Base-by-base conservation (phyloP, 2,329 filamentous ascomycete genomes). In the Colletotrichum tabaci region DNA sequence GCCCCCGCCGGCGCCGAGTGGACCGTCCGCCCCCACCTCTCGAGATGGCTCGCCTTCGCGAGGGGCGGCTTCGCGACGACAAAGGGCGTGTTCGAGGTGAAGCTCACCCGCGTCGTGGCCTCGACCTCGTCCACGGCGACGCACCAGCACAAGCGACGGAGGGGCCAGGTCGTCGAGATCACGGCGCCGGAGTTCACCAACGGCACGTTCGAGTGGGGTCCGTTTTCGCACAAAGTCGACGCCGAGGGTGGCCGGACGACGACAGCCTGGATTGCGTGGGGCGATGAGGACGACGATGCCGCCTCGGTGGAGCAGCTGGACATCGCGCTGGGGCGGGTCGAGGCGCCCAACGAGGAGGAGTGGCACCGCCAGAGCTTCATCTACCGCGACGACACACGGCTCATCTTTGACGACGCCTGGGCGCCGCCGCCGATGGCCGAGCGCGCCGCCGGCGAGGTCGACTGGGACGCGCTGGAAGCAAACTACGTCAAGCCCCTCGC, bases 41-140 rank as follows among this genome's bases (percentile, higher is more conserved):
- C 76, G 30, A 78, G 74, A 66, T 83, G 78, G 79, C 73, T 80
- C 18, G 77, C 76, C 23, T 80, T 78, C 67, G 79, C 77, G 2
- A 77, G 77, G 72, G 82, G 81, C 30, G 82, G 82, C 2, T 84
- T 83, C 62, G 79, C 80, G 9, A 82, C 80, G 16, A 49, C 57
- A 2, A 61, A 52, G 52, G 81, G 81, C 1, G 75, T 73, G 50
- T 83, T 82, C 65, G 80, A 81, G 60, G 81, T 82, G 16, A 73
- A 71, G 50, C 67, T 77, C 50, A 74, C 73, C 60, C 75, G 76
- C 35, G 75, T 76, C 23, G 65, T 75, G 26, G 56, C 67, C 1
- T 72, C 67, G 23, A 66, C 46, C 9, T 71, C 56, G 15, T 66
- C 55, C 23, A 23, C 61, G 38, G 66, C 67, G n/a, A 40, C 50